A percentile compares a stretch with the other conserved stretches of the same genome.
Conservation (phyloP, 176 grass and related monocot genomes). For the Zizania latifolia region DNA sequence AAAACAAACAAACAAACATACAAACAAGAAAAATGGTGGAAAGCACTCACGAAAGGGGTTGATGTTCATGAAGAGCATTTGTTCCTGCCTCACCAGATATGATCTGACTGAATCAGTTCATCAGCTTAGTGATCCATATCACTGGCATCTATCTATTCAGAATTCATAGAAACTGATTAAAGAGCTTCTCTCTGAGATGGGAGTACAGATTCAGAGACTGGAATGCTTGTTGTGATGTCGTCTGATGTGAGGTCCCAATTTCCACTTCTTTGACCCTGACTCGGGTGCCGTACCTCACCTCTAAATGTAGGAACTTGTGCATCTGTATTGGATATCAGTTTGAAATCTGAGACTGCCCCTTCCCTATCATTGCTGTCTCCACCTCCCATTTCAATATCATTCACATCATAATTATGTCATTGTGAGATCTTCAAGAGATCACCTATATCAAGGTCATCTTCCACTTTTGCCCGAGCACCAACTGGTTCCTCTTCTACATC, state of each 20-base stretch:
- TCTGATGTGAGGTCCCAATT: constrained; percentile 22
- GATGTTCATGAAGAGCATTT: too few relatives aligned
- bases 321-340: constrained; percentile 19
- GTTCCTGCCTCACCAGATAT: neutral
- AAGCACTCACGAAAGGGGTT: neutral
- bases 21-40: neutral
- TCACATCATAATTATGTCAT: constrained; percentile 40
- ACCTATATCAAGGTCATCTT: constrained; percentile 58
- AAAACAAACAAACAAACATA: constrained; percentile 13
- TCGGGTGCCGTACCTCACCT: constrained; percentile 5
- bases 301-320: constrained; percentile 17
- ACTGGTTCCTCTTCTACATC: constrained; percentile 42
- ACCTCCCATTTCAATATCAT: constrained; percentile 42
- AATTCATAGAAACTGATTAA: neutral
- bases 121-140: neutral
- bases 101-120: neutral
- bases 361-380: constrained; percentile 29
- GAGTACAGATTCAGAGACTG: neutral
- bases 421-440: constrained; percentile 64
- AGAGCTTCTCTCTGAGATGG: constrained; percentile 2
- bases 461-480: constrained; percentile 55
- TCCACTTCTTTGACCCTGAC: constrained; percentile 26
- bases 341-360: constrained; percentile 23
- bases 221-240: constrained; percentile 5
- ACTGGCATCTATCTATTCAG: neutral